Evolutionary conservation across 78 protist species (phyloP).

Genomic region (Ministeria vibrans): DNA sequence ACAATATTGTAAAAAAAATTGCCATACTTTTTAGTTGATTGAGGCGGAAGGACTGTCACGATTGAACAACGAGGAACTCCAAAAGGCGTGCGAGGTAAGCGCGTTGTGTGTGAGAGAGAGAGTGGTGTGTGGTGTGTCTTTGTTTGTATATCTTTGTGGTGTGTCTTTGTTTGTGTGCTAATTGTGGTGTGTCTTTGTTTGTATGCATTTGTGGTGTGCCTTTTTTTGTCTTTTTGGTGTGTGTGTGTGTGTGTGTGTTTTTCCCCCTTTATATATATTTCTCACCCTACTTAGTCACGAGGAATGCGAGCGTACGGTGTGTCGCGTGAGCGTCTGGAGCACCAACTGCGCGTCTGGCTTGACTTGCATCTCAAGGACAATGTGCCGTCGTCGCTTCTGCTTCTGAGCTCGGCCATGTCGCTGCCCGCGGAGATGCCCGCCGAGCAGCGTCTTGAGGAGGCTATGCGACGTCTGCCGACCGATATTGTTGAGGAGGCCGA

Average conservation of each 20-base stretch:
- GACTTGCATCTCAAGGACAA: conserved; percentile 52
- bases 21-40: conserved; percentile 15
- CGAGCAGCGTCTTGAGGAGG: conserved; percentile 20
- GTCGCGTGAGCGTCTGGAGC: conserved; percentile 24
- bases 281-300: conserved; percentile 42
- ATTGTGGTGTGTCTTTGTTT: no score
- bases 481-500: neutral
- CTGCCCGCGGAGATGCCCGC: neutral
- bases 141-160: no score
- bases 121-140: no score
- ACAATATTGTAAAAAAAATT: neutral
- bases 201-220: no score
- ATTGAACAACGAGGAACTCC: conserved; percentile 49
- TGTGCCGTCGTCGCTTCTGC: conserved; percentile 57
- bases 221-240: no score
- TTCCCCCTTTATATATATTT: neutral
- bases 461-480: conserved; percentile 15
- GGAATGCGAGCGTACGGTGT: conserved; percentile 66
- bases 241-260: no score
- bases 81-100: neutral
- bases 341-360: conserved; percentile 62
- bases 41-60: conserved; percentile 47
- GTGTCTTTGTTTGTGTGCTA: no score
- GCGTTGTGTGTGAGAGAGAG: no score
- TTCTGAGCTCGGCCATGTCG: conserved; percentile 54